Evolutionary conservation across 1,284 basidiomycete genomes (phyloP).

Genomic region (Puccinia coronata): DNA sequence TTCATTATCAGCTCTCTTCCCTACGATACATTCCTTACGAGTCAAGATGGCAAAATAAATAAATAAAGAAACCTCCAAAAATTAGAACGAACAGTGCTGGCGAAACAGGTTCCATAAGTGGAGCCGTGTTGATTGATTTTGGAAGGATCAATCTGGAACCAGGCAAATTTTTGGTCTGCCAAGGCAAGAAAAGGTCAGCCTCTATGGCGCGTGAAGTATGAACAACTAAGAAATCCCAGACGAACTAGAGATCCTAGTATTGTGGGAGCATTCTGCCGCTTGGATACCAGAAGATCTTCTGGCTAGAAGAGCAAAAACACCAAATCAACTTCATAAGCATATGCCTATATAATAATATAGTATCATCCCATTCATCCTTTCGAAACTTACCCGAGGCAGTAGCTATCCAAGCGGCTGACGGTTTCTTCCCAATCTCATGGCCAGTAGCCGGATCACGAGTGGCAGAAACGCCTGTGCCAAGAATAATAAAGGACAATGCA

Average conservation of each 20-base stretch:
- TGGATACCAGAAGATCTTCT: neutral
- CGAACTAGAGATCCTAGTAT: slow-evolving; percentile 15
- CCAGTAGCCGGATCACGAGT: slow-evolving; percentile 31
- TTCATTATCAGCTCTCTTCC: no score
- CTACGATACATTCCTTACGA: no score
- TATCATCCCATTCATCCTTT: neutral
- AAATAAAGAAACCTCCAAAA: no score
- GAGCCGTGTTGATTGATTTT: slow-evolving; percentile 30
- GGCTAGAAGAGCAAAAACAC: neutral
- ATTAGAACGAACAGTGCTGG: slow-evolving; percentile 16
- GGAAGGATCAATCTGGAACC: slow-evolving; percentile 42
- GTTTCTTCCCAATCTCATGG: neutral
- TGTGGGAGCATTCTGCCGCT: slow-evolving; percentile 16
- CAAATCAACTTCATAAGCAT: no score
- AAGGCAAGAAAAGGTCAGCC: neutral
- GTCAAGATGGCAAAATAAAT: no score
- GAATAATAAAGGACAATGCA: neutral
- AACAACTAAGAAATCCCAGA: neutral
- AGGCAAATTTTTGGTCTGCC: slow-evolving; percentile 40
- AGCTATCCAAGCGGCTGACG: slow-evolving; percentile 11
- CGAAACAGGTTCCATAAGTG: slow-evolving; percentile 43
- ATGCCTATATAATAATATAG: no score
- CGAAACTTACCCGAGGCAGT: slow-evolving; percentile 4
- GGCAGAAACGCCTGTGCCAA: slow-evolving; percentile 1
- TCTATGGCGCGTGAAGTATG: no score